Evolutionary conservation across 139 green algal species (phyloP), one percentile per base, ranked within the genome.

Genomic region (Auxenochlorella pyrenoidosa): DNA sequence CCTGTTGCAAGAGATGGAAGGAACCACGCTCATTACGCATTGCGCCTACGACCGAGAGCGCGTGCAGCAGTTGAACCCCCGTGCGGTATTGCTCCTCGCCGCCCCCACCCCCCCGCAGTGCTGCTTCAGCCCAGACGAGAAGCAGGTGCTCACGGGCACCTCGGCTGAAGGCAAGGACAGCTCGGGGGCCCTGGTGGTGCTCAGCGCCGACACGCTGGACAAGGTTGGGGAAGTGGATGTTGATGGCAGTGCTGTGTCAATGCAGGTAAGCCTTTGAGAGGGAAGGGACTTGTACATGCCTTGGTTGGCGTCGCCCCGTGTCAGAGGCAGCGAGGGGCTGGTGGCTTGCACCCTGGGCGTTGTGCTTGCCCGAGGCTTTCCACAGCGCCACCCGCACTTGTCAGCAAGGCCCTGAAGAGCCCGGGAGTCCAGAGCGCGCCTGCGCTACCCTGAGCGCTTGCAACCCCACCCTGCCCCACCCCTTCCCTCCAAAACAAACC

Each of bases 101-200:
- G 6, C 28, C 60, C 24, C 18, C 89, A 90, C 3, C 30, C 28
- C 18, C 16, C 94, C 91, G 28, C 86, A 91, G 63, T 92, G 92
- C 77, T 94, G 92, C 75, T 98, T 97, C 87, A 97, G 94, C 85
- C 97, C 97, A 5, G 94, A 97, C 44, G 94, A 98, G 87, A 85
- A 89, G 40, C 90, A 98, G 24, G 54, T 98, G 1, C 65, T 97
- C 22, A 98, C 96, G 5, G 96, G 95, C 54, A 90, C 91, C 1
- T 92, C 87, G 28, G 89, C 90, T 19, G 81, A 89, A 15, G 72
- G 87, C 15, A 72, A 68, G 38, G 70, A 92, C 40, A 82, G 88
- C 36, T 79, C 84, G 66, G 95, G 91, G 2, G 88, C 87, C 0
- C 78, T 95, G 24, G 87, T 93, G 66, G 89, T 96, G 63, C 87